phyloP scores from a whole-genome alignment of 139 green algal species.

The Coccomyxa sp. region DNA sequence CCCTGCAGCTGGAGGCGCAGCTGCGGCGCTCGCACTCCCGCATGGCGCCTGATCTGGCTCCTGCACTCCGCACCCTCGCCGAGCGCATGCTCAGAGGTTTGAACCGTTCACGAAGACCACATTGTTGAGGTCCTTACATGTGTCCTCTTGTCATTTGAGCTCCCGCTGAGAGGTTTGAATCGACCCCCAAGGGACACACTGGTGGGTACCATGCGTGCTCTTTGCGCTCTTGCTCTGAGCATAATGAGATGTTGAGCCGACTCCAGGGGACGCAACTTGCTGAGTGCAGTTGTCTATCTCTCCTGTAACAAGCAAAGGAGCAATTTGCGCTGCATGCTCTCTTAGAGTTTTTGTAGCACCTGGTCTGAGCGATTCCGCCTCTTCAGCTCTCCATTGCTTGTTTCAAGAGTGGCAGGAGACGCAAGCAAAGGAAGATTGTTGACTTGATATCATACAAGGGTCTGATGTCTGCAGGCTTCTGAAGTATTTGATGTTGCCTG shows the following conservation, averaged over 20 bases:
- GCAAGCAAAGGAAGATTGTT: too few species aligned
- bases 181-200: neutral
- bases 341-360: too few species aligned
- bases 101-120: neutral
- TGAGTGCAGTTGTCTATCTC: too few species aligned
- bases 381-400: too few species aligned
- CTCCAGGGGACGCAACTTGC: too few species aligned
- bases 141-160: neutral
- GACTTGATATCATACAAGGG: too few species aligned
- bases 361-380: too few species aligned
- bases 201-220: neutral
- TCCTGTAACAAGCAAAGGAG: too few species aligned
- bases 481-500: too few species aligned
- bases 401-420: too few species aligned
- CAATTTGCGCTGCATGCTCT: too few species aligned
- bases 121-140: neutral
- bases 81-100: slow-evolving; percentile 19
- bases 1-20: slow-evolving; percentile 39
- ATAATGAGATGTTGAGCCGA: neutral
- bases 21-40: slow-evolving; percentile 29
- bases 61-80: neutral
- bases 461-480: too few species aligned
- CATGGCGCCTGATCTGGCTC: neutral
- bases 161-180: neutral
- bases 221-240: neutral